phyloP scores from a whole-genome alignment of 192 early-diverging fungal genomes.

The Neocallimastix lanati region DNA sequence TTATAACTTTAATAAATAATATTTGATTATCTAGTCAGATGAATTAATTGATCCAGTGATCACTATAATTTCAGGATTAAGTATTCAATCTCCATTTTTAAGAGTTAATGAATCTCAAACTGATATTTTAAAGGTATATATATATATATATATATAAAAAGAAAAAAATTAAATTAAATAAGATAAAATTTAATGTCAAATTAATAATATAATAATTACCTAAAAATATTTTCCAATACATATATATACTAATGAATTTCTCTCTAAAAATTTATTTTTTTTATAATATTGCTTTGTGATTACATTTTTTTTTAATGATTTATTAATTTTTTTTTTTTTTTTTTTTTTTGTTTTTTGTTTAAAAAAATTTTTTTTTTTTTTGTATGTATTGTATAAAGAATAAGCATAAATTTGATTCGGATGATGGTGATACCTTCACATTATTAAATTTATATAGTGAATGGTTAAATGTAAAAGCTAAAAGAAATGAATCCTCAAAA shows the following conservation, averaged over 20 bases:
- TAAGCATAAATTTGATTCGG: conserved; percentile 20
- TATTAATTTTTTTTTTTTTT: too few relatives aligned
- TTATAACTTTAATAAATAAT: too few relatives aligned
- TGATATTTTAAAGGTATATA: conserved; percentile 33
- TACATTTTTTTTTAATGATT: too few relatives aligned
- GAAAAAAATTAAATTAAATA: too few relatives aligned
- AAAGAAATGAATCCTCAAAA: conserved; percentile 22
- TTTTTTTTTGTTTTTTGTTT: too few relatives aligned
- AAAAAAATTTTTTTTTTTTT: neutral
- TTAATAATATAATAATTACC: too few relatives aligned
- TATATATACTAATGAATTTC: too few relatives aligned
- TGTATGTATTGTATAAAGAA: conserved; percentile 11
- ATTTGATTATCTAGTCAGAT: conserved; percentile 11
- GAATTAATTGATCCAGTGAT: conserved; percentile 30
- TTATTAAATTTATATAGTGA: conserved; percentile 37
- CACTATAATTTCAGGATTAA: conserved; percentile 39
- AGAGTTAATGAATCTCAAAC: conserved; percentile 20
- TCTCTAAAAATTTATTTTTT: too few relatives aligned
- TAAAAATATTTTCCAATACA: conserved; percentile 8
- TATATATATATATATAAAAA: too few relatives aligned
- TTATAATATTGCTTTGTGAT: too few relatives aligned
- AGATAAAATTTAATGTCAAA: too few relatives aligned
- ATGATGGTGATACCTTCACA: conserved; percentile 47
- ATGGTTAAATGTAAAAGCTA: conserved; percentile 34
- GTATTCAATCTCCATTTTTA: conserved; percentile 43